phyloP scores from a whole-genome alignment of 2,329 filamentous ascomycete genomes.

The Ceratocystis destructans region DNA sequence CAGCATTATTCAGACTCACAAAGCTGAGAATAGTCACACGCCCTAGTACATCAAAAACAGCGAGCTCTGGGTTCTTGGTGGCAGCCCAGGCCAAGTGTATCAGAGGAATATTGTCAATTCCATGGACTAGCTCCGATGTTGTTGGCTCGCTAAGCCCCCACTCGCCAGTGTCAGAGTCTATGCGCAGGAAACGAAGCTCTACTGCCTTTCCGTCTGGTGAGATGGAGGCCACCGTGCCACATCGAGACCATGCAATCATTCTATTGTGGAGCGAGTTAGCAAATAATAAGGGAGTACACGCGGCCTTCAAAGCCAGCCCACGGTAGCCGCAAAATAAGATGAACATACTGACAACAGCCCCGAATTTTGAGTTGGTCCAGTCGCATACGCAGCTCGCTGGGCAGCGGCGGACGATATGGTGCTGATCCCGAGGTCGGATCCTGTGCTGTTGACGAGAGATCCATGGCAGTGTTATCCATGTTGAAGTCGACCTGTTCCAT shows the following conservation, averaged over 20 bases:
- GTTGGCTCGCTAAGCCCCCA: conserved; percentile 70
- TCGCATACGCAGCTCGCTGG: conserved; percentile 56
- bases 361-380: conserved; percentile 62
- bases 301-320: not conserved
- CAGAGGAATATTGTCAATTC: conserved; percentile 51
- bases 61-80: conserved; percentile 62
- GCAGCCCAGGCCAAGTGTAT: conserved; percentile 72
- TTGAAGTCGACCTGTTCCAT: conserved; percentile 13
- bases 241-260: conserved; percentile 74
- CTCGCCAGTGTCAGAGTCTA: conserved; percentile 51
- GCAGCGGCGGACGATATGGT: conserved; percentile 32
- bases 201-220: conserved; percentile 55
- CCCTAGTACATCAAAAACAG: conserved; percentile 66
- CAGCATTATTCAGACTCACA: conserved; percentile 60
- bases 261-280: conserved; percentile 32
- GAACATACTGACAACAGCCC: conserved; percentile 67
- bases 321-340: not conserved
- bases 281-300: not conserved
- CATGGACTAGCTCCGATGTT: conserved; percentile 45
- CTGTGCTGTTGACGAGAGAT: conserved; percentile 28
- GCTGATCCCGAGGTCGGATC: conserved; percentile 23
- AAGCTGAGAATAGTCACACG: conserved; percentile 63
- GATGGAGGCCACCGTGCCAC: conserved; percentile 73
- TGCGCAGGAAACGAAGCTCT: conserved; percentile 58
- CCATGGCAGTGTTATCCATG: conserved; percentile 40